Conservation (phyloP, 306 rosid species). For the Citrullus colocynthis region DNA sequence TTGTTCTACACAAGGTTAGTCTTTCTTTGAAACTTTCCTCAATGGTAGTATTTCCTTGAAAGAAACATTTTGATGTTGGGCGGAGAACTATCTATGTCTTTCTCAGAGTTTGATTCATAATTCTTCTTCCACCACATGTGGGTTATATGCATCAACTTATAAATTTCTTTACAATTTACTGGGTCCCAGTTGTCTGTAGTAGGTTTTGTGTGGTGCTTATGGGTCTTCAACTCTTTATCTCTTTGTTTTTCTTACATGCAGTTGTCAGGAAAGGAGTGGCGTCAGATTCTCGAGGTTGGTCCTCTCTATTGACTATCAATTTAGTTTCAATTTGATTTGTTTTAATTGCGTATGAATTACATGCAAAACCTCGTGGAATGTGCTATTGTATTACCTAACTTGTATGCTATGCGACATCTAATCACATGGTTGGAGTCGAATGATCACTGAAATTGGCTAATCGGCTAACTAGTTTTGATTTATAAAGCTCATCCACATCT, state of each 20-base stretch:
- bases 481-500: constrained; percentile 31
- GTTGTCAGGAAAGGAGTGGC: constrained; percentile 84
- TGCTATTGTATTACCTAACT: background rate
- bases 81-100: background rate
- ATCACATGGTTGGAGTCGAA: constrained; percentile 11
- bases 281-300: constrained; percentile 86
- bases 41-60: background rate
- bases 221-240: constrained; percentile 4
- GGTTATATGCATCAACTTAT: background rate
- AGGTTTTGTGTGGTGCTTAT: background rate
- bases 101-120: background rate
- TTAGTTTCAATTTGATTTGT: background rate
- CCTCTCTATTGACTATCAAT: background rate
- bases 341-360: background rate
- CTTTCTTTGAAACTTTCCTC: background rate
- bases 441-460: constrained; percentile 23
- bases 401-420: background rate
- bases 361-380: background rate
- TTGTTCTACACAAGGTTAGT: constrained; percentile 75
- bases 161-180: background rate
- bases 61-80: background rate
- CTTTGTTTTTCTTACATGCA: constrained; percentile 24
- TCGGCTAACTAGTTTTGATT: constrained; percentile 26
- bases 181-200: background rate
- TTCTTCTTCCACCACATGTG: background rate